These are phyloP conservation scores for Cylindrodendrum hubeiense DNA, from an alignment of 2,329 filamentous ascomycete species.

Conservation along the genomic window DNA sequence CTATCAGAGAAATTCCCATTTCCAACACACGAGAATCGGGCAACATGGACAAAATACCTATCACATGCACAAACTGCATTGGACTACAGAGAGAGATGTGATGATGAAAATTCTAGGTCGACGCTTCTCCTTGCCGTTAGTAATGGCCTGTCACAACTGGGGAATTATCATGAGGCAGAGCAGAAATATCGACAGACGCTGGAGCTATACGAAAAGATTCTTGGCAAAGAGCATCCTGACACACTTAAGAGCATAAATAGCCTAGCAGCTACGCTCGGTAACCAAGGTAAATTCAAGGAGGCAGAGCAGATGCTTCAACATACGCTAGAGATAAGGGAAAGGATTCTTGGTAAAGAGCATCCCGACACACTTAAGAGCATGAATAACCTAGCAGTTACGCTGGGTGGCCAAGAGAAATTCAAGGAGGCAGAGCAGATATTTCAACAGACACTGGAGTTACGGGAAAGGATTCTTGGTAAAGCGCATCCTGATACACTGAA, in stretches of 20 bases:
- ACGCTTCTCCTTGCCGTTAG: neutral
- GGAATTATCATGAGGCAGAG: conserved; percentile 37
- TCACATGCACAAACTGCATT: conserved; percentile 34
- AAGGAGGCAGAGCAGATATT: neutral
- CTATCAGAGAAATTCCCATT: conserved; percentile 28
- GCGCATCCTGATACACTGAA: neutral
- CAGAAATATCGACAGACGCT: neutral
- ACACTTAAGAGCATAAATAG: neutral
- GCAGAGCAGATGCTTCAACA: conserved; percentile 20
- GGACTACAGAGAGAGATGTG: neutral
- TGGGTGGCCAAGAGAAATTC: neutral
- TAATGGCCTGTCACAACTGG: neutral
- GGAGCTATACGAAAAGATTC: neutral
- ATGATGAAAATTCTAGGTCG: neutral
- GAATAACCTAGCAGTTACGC: neutral
- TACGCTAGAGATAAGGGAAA: neutral
- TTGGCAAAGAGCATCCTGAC: neutral
- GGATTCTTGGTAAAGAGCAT: neutral
- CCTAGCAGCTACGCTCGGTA: neutral
- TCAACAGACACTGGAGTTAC: neutral
- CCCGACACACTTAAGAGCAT: neutral
- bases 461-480: neutral
- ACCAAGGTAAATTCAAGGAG: conserved; percentile 27
- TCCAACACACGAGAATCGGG: conserved; percentile 30
- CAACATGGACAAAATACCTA: conserved; percentile 40